These are phyloP conservation scores for Xylaria grammica DNA, from an alignment of 495 filamentous ascomycete genomes.

Conservation along the genomic window DNA sequence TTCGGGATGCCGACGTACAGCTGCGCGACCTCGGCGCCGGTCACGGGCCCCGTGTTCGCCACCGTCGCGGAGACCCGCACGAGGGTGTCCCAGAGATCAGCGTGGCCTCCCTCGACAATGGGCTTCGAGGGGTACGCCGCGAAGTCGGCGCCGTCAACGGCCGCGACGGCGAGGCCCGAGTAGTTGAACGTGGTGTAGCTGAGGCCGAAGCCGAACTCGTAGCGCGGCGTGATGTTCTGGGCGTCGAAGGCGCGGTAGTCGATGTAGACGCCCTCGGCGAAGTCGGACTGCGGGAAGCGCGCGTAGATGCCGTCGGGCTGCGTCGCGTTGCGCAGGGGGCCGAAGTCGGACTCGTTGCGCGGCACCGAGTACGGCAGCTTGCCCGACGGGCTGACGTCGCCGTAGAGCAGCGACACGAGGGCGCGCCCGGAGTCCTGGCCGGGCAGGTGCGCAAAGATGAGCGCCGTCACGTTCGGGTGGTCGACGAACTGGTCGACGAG, in stretches of 20 bases:
- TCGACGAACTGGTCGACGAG: slow-evolving; percentile 64
- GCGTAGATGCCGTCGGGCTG: slow-evolving; percentile 39
- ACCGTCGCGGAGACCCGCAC: slow-evolving; percentile 58
- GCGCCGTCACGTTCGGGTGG: slow-evolving; percentile 66
- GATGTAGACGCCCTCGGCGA: slow-evolving; percentile 67
- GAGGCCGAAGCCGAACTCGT: slow-evolving; percentile 75
- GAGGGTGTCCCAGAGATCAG: slow-evolving; percentile 63
- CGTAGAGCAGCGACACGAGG: slow-evolving; percentile 64
- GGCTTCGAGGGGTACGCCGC: slow-evolving; percentile 41
- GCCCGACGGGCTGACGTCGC: slow-evolving; percentile 62
- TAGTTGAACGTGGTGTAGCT: slow-evolving; percentile 70
- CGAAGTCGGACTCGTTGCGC: slow-evolving; percentile 65
- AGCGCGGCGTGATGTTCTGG: slow-evolving; percentile 66
- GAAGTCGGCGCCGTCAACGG: slow-evolving; percentile 33
- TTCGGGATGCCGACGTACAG: slow-evolving; percentile 66
- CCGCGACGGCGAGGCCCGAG: slow-evolving; percentile 45
- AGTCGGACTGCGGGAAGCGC: slow-evolving; percentile 64
- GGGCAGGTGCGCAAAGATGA: slow-evolving; percentile 66
- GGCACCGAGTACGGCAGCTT: slow-evolving; percentile 77
- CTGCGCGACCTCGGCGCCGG: slow-evolving; percentile 64
- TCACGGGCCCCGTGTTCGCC: slow-evolving; percentile 58
- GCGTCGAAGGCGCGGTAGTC: slow-evolving; percentile 73
- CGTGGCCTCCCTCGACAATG: slow-evolving; percentile 61
- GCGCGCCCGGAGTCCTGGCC: slow-evolving; percentile 65
- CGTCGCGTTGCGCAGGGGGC: slow-evolving; percentile 41